Evolutionary conservation across 768 basidiomycete genomes (phyloP).

Genomic region (Tephrocybe sp.): DNA sequence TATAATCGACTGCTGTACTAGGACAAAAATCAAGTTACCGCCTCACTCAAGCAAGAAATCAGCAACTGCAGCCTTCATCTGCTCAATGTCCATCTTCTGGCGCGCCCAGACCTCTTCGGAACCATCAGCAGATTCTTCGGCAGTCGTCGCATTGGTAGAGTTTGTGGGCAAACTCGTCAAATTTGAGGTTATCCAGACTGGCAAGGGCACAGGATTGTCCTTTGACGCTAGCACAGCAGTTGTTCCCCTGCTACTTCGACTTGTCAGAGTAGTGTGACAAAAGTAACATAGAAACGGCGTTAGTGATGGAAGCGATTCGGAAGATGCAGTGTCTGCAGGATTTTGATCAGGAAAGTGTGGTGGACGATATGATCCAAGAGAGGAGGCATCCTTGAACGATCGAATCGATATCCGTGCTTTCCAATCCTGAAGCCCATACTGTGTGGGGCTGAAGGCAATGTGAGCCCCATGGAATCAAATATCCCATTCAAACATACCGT

Average conservation of each 20-base stretch:
- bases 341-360: constrained; percentile 8
- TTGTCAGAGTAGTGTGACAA: constrained; percentile 56
- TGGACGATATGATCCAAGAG: constrained; percentile 24
- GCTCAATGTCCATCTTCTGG: constrained; percentile 23
- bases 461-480: not conserved
- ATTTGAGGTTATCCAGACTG: constrained; percentile 31
- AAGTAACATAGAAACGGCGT: constrained; percentile 48
- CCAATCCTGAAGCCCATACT: constrained; percentile 68
- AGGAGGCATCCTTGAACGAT: constrained; percentile 34
- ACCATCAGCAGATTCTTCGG: not conserved
- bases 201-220: constrained; percentile 24
- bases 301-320: constrained; percentile 22
- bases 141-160: not conserved
- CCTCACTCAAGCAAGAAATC: constrained; percentile 35
- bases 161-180: not conserved
- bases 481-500: constrained; percentile 39
- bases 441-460: constrained; percentile 49
- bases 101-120: constrained; percentile 27
- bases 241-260: constrained; percentile 43
- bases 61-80: constrained; percentile 34
- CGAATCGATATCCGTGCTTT: constrained; percentile 72
- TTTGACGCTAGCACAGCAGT: constrained; percentile 10
- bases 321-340: not conserved
- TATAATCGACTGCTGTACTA: constrained; percentile 3
- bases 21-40: not conserved